phyloP scores from a whole-genome alignment of 768 basidiomycete species.

The Kwoniella heveanensis region DNA sequence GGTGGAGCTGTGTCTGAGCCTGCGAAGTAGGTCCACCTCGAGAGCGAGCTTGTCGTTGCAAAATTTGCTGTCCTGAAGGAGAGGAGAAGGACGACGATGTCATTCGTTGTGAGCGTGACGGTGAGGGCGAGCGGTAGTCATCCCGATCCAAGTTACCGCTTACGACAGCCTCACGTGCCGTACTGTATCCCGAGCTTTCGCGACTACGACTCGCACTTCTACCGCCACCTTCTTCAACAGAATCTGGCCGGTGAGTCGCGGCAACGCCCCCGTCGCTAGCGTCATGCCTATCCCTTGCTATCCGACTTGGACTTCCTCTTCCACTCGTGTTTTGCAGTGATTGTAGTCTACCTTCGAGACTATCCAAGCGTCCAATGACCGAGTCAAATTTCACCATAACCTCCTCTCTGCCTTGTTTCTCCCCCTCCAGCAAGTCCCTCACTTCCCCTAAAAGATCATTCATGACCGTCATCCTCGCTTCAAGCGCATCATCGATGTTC shows the following conservation, averaged over 20 bases:
- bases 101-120: not conserved
- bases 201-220: not conserved
- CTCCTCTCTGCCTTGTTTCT: not conserved
- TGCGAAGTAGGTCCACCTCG: not conserved
- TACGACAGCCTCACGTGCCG: not conserved
- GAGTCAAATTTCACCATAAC: not conserved
- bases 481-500: not conserved
- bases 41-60: not conserved
- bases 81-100: not conserved
- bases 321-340: not conserved
- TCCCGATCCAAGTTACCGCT: not conserved
- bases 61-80: not conserved
- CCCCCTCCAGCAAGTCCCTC: not conserved
- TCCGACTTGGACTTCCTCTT: not conserved
- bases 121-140: too few species aligned
- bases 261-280: not conserved
- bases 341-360: not conserved
- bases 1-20: too few species aligned
- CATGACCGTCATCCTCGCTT: conserved; percentile 1
- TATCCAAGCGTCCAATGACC: not conserved
- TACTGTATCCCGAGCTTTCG: not conserved
- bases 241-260: not conserved
- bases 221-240: not conserved
- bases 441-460: not conserved
- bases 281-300: not conserved